Conservation (phyloP, 2,329 filamentous ascomycete species). For the Onygena corvina region DNA sequence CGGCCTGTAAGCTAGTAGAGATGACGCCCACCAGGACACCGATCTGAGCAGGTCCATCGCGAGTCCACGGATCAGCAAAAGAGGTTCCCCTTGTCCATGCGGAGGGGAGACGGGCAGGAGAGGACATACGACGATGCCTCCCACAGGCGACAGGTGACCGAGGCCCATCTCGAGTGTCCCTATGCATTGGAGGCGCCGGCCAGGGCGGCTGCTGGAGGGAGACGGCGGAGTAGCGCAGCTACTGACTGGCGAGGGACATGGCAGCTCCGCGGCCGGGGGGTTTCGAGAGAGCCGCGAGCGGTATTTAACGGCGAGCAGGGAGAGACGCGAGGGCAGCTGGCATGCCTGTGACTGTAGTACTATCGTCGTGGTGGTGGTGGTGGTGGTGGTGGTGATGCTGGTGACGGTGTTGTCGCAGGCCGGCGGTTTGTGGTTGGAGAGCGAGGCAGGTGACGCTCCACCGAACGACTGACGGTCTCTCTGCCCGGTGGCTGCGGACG, state of each 20-base stretch:
- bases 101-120: conserved; percentile 4
- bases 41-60: conserved; percentile 45
- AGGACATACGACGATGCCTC: conserved; percentile 58
- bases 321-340: background rate
- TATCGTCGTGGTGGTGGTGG: conserved; percentile 1
- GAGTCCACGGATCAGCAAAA: background rate
- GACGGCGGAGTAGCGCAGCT: conserved; percentile 13
- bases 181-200: conserved; percentile 23
- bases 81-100: background rate
- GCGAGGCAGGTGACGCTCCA: conserved; percentile 7
- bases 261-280: conserved; percentile 1
- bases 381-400: background rate
- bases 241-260: conserved; percentile 21
- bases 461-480: background rate
- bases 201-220: conserved; percentile 9
- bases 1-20: conserved; percentile 86
- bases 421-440: background rate
- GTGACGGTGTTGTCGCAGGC: background rate
- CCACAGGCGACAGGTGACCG: conserved; percentile 63
- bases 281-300: conserved; percentile 22
- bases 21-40: conserved; percentile 86
- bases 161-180: conserved; percentile 49
- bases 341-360: background rate
- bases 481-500: background rate
- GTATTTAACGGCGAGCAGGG: background rate